phyloP scores from a whole-genome alignment of 2,329 filamentous ascomycete species.

The Fusarium sp. region DNA sequence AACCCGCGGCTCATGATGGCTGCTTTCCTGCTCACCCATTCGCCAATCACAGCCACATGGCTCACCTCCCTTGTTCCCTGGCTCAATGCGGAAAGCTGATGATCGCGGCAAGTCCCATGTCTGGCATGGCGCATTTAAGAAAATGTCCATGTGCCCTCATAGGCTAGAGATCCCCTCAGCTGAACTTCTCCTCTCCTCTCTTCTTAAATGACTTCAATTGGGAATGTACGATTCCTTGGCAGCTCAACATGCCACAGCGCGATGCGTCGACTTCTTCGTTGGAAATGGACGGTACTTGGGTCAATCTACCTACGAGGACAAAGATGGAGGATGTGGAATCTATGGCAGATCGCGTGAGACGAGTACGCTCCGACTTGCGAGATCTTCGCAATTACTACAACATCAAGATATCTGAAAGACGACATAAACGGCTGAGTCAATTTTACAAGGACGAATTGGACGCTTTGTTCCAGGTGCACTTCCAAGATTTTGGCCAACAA shows the following conservation, averaged over 20 bases:
- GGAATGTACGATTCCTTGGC: too few relatives aligned
- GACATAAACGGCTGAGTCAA: conserved; percentile 53
- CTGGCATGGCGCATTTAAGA: conserved; percentile 6
- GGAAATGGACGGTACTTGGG: conserved; percentile 25
- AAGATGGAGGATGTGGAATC: conserved; percentile 40
- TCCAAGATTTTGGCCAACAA: conserved; percentile 53
- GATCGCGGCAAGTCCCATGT: conserved; percentile 9
- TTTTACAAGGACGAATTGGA: conserved; percentile 59
- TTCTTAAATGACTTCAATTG: too few relatives aligned
- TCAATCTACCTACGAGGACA: neutral
- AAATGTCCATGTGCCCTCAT: conserved; percentile 9
- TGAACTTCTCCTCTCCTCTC: neutral
- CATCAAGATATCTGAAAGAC: conserved; percentile 57
- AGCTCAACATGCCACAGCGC: conserved; percentile 10
- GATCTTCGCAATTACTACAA: conserved; percentile 64
- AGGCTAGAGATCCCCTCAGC: conserved; percentile 23
- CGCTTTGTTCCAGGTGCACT: conserved; percentile 41
- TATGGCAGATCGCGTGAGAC: conserved; percentile 57
- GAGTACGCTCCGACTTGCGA: conserved; percentile 58
- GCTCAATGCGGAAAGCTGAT: conserved; percentile 5
- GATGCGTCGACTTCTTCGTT: conserved; percentile 8
- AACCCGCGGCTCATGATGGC: neutral
- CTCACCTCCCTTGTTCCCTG: neutral
- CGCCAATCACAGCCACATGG: conserved; percentile 2
- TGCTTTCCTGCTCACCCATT: neutral